phyloP scores from a whole-genome alignment of 352 stramenopile species.

The Globisporangium cystogenes region DNA sequence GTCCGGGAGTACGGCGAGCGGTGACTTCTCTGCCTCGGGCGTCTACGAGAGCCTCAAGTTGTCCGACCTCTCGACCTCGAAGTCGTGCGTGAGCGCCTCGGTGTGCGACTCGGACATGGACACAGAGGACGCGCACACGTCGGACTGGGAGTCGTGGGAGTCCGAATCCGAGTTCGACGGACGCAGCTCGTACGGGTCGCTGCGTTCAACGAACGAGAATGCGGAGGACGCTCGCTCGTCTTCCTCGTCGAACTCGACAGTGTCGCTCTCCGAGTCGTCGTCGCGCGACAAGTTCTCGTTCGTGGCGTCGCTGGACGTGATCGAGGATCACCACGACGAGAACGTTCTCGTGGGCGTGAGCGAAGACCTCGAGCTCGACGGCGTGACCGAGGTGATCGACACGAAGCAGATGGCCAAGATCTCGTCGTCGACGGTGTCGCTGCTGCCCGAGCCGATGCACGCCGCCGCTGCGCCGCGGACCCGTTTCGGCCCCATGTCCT shows the following conservation, averaged over 20 bases:
- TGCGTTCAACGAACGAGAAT: constrained; percentile 5
- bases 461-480: background rate
- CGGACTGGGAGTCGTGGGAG: constrained; percentile 13
- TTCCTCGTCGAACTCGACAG: constrained; percentile 8
- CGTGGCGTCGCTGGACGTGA: constrained; percentile 35
- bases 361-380: constrained; percentile 18
- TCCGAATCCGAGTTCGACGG: constrained; percentile 6
- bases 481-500: background rate
- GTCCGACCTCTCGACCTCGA: constrained; percentile 4
- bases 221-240: background rate
- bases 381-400: constrained; percentile 41
- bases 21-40: background rate
- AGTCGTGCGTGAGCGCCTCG: background rate
- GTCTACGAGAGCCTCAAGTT: background rate
- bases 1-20: constrained; percentile 7
- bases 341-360: constrained; percentile 13
- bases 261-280: constrained; percentile 9
- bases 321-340: constrained; percentile 31
- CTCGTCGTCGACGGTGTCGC: background rate
- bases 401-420: constrained; percentile 38
- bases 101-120: constrained; percentile 12
- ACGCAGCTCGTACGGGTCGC: constrained; percentile 1
- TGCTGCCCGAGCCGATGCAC: background rate
- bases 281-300: constrained; percentile 31
- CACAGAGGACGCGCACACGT: background rate